Percentiles rank a stretch among this genome's conserved stretches.
Conservation (phyloP, 2,329 filamentous ascomycete species). For the Fusarium concolor region DNA sequence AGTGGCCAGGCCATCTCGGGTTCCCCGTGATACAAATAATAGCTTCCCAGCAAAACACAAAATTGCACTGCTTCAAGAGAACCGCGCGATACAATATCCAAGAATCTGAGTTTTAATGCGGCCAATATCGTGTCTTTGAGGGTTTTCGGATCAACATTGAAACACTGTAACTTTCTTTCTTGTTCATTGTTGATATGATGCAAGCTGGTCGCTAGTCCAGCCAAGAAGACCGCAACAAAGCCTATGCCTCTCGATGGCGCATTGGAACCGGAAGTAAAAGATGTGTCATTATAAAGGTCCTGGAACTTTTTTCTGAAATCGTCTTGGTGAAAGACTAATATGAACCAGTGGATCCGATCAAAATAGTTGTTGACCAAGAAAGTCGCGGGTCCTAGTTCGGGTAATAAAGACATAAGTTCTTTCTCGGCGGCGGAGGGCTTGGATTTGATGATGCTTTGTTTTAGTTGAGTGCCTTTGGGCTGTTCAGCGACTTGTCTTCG, state of each 20-base stretch:
- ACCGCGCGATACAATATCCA: slow-evolving; percentile 31
- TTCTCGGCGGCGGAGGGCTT: background rate
- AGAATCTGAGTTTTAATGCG: slow-evolving; percentile 4
- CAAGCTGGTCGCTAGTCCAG: slow-evolving; percentile 29
- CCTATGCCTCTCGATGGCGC: background rate
- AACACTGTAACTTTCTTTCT: background rate
- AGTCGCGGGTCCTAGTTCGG: fast-evolving
- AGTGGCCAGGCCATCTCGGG: slow-evolving; percentile 54
- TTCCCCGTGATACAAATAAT: slow-evolving; percentile 52
- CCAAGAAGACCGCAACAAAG: slow-evolving; percentile 16
- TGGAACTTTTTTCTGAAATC: too few relatives aligned
- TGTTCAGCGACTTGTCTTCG: too few relatives aligned
- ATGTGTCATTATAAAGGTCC: too few relatives aligned
- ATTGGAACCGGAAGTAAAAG: too few relatives aligned
- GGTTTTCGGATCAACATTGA: background rate
- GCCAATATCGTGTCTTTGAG: slow-evolving; percentile 7
- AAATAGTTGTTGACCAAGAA: background rate
- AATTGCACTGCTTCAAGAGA: slow-evolving; percentile 50
- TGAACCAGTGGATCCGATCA: too few relatives aligned
- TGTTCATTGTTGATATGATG: slow-evolving; percentile 11
- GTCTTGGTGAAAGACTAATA: too few relatives aligned
- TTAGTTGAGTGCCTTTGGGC: too few relatives aligned
- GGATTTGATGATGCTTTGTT: too few relatives aligned
- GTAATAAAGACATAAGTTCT: background rate
- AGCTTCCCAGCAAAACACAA: slow-evolving; percentile 52